A percentile compares a stretch with the other conserved stretches of the same genome.
Evolutionary conservation across 768 basidiomycete species (phyloP).

Genomic region (Paxillus involutus): DNA sequence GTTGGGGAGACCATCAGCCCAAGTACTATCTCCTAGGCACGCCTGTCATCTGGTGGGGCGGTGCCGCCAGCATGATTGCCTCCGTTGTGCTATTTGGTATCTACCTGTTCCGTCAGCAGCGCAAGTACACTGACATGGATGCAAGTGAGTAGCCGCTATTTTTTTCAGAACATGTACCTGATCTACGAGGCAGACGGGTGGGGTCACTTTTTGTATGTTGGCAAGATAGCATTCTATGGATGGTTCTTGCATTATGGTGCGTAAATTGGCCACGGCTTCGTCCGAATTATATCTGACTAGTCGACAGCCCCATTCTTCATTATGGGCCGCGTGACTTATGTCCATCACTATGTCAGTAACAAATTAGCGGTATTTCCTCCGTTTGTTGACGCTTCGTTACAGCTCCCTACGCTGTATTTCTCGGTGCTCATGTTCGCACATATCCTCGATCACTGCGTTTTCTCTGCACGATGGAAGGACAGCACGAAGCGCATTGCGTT

Average conservation of each 20-base stretch:
- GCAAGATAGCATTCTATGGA: conserved; percentile 87
- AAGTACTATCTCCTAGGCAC: conserved; percentile 96
- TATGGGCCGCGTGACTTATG: conserved; percentile 96
- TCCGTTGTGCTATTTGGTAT: conserved; percentile 52
- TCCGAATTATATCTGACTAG: background rate
- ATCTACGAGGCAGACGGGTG: conserved; percentile 63
- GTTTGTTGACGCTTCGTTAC: background rate
- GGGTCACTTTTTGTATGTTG: conserved; percentile 92
- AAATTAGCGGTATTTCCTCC: background rate
- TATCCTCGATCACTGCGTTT: conserved; percentile 90
- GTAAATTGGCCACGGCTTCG: conserved; percentile 24
- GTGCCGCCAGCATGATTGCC: conserved; percentile 62
- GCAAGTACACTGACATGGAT: conserved; percentile 91
- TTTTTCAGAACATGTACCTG: background rate
- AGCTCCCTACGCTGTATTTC: conserved; percentile 98
- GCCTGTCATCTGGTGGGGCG: conserved; percentile 91
- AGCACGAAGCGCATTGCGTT: conserved; percentile 75
- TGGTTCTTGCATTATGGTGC: conserved; percentile 90
- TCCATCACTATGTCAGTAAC: conserved; percentile 88
- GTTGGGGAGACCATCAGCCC: conserved; percentile 83
- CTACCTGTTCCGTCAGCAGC: conserved; percentile 81
- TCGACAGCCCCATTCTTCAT: conserved; percentile 87
- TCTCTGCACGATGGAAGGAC: conserved; percentile 65
- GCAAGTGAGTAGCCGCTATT: conserved; percentile 52
- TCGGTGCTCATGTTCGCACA: conserved; percentile 90